Evolutionary conservation across 352 stramenopile genomes (phyloP).

Genomic region (Globisporangium canariense): DNA sequence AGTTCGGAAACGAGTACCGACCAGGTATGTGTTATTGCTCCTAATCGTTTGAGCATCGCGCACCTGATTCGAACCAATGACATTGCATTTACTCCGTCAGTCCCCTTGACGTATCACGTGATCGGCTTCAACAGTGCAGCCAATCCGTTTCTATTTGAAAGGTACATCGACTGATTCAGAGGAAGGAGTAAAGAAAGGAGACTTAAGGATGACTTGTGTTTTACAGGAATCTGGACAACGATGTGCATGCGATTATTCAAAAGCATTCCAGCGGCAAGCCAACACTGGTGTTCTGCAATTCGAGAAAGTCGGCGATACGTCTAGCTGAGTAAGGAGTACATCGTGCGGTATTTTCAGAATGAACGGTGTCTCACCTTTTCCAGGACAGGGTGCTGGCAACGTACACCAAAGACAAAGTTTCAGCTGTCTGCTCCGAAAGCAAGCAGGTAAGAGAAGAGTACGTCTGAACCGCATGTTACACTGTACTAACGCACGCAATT

Average conservation of each 20-base stretch:
- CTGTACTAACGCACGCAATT: not conserved
- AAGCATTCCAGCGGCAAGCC: conserved; percentile 42
- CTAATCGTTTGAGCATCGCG: not conserved
- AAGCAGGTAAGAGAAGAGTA: conserved; percentile 10
- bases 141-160: conserved; percentile 36
- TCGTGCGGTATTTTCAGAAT: not conserved
- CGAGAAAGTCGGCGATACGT: conserved; percentile 22
- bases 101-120: conserved; percentile 28
- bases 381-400: conserved; percentile 4
- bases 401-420: not conserved
- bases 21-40: conserved; percentile 22
- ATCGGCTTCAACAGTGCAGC: conserved; percentile 23
- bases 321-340: conserved; percentile 22
- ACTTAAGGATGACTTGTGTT: not conserved
- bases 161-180: conserved; percentile 12
- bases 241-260: conserved; percentile 37
- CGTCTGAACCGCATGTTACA: not conserved
- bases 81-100: conserved; percentile 8
- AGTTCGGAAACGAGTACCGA: conserved; percentile 46
- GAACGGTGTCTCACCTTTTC: not conserved
- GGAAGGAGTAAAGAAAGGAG: not conserved
- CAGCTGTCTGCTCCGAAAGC: not conserved
- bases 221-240: conserved; percentile 41
- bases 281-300: conserved; percentile 59
- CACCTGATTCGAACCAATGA: not conserved